Base-by-base conservation (phyloP, 164 flowering plant species). In the Kingdonia uniflora region DNA sequence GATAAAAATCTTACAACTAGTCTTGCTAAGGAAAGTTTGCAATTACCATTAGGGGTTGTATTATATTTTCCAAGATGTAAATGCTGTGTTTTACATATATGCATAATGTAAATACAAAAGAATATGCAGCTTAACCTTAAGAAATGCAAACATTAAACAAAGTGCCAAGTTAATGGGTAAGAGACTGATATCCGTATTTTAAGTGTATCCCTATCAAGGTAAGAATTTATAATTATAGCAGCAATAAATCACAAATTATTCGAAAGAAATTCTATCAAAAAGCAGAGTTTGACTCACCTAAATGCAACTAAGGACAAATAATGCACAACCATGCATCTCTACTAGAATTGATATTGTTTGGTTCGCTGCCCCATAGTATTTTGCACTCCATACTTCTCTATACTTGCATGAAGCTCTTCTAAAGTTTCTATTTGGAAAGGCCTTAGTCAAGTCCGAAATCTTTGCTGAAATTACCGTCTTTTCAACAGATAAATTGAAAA, bases 301-400 rank as follows among this genome's bases (percentile, higher is more conserved):
- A 8, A 29, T 29, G 12, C 53, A 50, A 0, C 24, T 17, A 2
- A 50, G 53, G 19, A 50, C 40, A 11, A 50, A 50, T 33, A 50
- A 33, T 29, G 53, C 53, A 50, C 39, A 50, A 17, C 53, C 53
- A 29, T 50, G 53, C 21, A n/a, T 26, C 38, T 26, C 20, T 50
- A 50, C 40, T 15, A 19, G 1, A 26, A n/a, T 17, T 50, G 53
- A 50, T 50, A 50, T 50, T 16, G 16, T 16, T 50, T 24, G 23
- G 8, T 26, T 50, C 0, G 19, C 39, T n/a, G 8, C 22, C 35
- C 12, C 39, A 19, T 15, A 26, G 53, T 16, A 2, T 33, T 26
- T 26, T 2, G 19, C 40, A 50, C 39, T 29, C 53, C 53, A 50
- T 33, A 50, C 40, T 50, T 50, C 40, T 2, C 19, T 26, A 20